A percentile compares a stretch with the other conserved stretches of the same genome.
Evolutionary conservation across 1,139 yeast genomes (phyloP).

Genomic region (Hansenula sp.): DNA sequence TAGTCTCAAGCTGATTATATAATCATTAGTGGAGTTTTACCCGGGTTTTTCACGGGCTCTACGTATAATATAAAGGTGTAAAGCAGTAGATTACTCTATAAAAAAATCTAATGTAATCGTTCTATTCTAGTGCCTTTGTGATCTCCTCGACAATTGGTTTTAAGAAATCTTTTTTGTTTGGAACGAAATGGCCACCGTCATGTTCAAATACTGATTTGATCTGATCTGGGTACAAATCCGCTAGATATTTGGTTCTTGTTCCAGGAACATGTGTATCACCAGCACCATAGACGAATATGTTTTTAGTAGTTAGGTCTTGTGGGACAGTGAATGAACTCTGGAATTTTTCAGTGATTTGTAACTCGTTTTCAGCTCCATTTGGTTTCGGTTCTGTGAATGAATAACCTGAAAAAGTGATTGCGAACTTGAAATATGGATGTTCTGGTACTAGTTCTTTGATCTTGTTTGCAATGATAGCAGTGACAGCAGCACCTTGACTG

Average conservation of each 20-base stretch:
- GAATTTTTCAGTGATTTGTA: conserved; percentile 33
- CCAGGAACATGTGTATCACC: conserved; percentile 56
- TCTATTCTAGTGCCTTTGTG: conserved; percentile 11
- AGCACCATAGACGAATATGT: conserved; percentile 33
- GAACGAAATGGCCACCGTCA: conserved; percentile 85
- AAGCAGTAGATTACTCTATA: too few species aligned
- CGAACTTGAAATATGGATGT: conserved; percentile 41
- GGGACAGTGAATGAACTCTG: conserved; percentile 27
- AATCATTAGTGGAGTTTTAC: too few species aligned
- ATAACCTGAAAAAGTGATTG: conserved; percentile 53
- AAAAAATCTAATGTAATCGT: too few species aligned
- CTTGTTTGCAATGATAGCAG: conserved; percentile 50
- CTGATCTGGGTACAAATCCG: conserved; percentile 38
- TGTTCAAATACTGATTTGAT: conserved; percentile 51
- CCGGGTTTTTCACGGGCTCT: too few species aligned
- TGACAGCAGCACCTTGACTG: conserved; percentile 90
- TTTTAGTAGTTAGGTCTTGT: conserved; percentile 23
- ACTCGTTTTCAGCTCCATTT: conserved; percentile 21
- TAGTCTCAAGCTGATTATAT: too few species aligned
- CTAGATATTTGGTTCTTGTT: conserved; percentile 43
- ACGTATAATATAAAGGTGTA: too few species aligned
- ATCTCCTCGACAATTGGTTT: conserved; percentile 37
- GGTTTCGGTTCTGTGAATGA: conserved; percentile 44
- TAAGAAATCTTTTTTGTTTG: conserved; percentile 58
- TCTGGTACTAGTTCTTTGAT: conserved; percentile 36